These are phyloP conservation scores for Mrakia frigida DNA, from an alignment of 768 basidiomycete genomes.

Conservation along the genomic window DNA sequence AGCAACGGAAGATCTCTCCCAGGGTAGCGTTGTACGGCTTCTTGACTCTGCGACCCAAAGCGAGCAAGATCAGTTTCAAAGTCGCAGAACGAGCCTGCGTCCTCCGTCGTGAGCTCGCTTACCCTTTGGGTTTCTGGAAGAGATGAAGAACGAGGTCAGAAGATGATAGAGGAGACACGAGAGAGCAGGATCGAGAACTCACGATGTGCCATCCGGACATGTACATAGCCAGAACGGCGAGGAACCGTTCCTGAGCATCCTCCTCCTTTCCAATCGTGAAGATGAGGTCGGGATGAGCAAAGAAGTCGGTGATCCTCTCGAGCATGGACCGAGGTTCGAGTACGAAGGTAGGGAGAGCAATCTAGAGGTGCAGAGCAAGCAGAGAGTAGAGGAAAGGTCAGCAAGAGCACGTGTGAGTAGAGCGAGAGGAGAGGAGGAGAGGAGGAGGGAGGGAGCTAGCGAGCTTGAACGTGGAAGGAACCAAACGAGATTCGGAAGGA, in stretches of 20 bases:
- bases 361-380: conserved; percentile 27
- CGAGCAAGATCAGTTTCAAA: neutral
- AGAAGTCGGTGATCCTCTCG: conserved; percentile 98
- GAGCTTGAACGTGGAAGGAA: conserved; percentile 44
- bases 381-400: conserved; percentile 41
- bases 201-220: conserved; percentile 96
- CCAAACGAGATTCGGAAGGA: neutral
- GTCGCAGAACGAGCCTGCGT: neutral
- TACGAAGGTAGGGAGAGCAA: conserved; percentile 58
- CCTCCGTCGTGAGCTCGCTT: conserved; percentile 24
- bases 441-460: conserved; percentile 51
- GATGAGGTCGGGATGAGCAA: conserved; percentile 95
- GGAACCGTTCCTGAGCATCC: conserved; percentile 83
- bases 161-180: no score
- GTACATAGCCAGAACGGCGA: conserved; percentile 86
- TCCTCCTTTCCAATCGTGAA: conserved; percentile 79
- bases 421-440: neutral
- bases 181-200: neutral
- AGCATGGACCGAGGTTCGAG: conserved; percentile 96
- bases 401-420: conserved; percentile 14
- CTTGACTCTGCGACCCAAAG: conserved; percentile 59
- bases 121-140: conserved; percentile 72
- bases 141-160: neutral
- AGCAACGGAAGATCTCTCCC: conserved; percentile 95
- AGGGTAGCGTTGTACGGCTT: conserved; percentile 99